phyloP scores from a whole-genome alignment of 2,329 filamentous ascomycete genomes.

The Exserohilum rostratum region DNA sequence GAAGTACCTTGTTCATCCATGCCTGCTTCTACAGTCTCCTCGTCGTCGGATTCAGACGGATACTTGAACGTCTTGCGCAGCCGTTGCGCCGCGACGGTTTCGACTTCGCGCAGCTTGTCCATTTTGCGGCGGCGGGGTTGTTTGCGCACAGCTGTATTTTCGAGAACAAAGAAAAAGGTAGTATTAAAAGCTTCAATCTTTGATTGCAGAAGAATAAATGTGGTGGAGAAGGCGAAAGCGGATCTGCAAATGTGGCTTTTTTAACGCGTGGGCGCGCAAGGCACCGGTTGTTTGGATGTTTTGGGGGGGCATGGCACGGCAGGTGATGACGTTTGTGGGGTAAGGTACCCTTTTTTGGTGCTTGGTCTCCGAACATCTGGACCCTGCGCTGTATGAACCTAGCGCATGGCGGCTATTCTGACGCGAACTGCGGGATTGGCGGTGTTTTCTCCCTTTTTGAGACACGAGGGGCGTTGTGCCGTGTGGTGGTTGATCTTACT shows the following conservation, averaged over 20 bases:
- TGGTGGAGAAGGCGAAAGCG: too few relatives aligned
- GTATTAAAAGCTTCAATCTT: too few relatives aligned
- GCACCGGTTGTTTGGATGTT: conserved; percentile 5
- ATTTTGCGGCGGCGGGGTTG: neutral
- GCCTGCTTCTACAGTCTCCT: conserved; percentile 63
- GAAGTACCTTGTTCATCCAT: conserved; percentile 75
- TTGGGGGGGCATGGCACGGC: neutral
- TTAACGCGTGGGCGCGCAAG: too few relatives aligned
- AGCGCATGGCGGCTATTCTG: too few relatives aligned
- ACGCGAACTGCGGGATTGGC: too few relatives aligned
- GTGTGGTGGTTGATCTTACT: too few relatives aligned
- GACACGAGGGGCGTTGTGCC: too few relatives aligned
- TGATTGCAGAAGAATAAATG: too few relatives aligned
- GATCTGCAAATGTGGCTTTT: too few relatives aligned
- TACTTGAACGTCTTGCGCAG: conserved; percentile 80
- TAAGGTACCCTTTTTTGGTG: neutral
- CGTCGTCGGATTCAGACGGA: conserved; percentile 63
- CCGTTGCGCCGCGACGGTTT: conserved; percentile 57
- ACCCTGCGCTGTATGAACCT: conserved; percentile 9
- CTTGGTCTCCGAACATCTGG: conserved; percentile 5
- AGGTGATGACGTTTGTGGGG: conserved; percentile 27
- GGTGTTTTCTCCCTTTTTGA: too few relatives aligned
- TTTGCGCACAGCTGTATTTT: neutral
- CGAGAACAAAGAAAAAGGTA: neutral
- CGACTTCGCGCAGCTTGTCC: conserved; percentile 11